Evolutionary conservation across 2,329 filamentous ascomycete species (phyloP).

Genomic region (Neonectria sp.): DNA sequence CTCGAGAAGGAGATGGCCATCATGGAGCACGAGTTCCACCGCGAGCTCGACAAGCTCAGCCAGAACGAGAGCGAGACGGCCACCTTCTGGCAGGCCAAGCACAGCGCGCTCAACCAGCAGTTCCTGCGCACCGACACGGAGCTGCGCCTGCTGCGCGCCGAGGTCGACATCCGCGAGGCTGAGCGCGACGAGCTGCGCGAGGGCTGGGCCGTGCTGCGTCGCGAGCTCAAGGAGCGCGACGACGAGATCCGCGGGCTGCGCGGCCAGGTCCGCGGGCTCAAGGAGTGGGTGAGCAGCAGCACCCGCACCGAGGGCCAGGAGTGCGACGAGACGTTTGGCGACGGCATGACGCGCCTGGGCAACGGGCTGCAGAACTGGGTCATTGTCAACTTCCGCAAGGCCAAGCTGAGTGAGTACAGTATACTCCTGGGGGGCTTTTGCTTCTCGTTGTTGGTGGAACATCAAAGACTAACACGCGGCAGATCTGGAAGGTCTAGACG

Average conservation of each 20-base stretch:
- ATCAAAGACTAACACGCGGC: neutral
- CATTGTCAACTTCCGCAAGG: conserved; percentile 76
- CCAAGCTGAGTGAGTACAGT: conserved; percentile 66
- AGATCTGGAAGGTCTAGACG: conserved; percentile 62
- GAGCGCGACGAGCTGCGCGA: conserved; percentile 66
- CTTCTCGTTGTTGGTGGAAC: too few relatives aligned
- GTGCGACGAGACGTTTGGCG: conserved; percentile 77
- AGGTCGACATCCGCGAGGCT: conserved; percentile 63
- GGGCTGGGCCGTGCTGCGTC: conserved; percentile 63
- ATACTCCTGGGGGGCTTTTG: neutral
- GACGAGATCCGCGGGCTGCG: conserved; percentile 69
- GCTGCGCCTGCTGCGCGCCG: conserved; percentile 64
- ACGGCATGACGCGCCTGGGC: conserved; percentile 72
- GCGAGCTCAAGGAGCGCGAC: conserved; percentile 65
- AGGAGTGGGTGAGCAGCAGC: conserved; percentile 79
- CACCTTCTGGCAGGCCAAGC: conserved; percentile 71
- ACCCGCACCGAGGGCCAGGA: conserved; percentile 73
- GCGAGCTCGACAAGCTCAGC: conserved; percentile 67
- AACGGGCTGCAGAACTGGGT: conserved; percentile 83
- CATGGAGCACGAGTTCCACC: conserved; percentile 69
- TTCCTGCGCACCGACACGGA: conserved; percentile 68
- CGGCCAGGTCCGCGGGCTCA: conserved; percentile 76
- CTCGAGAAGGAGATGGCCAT: conserved; percentile 67
- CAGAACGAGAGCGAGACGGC: conserved; percentile 69
- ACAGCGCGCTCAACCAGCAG: conserved; percentile 67